Percentiles rank a stretch among this genome's conserved stretches.
Conservation (phyloP, 2,329 filamentous ascomycete species). For the Fusarium nematophilum region DNA sequence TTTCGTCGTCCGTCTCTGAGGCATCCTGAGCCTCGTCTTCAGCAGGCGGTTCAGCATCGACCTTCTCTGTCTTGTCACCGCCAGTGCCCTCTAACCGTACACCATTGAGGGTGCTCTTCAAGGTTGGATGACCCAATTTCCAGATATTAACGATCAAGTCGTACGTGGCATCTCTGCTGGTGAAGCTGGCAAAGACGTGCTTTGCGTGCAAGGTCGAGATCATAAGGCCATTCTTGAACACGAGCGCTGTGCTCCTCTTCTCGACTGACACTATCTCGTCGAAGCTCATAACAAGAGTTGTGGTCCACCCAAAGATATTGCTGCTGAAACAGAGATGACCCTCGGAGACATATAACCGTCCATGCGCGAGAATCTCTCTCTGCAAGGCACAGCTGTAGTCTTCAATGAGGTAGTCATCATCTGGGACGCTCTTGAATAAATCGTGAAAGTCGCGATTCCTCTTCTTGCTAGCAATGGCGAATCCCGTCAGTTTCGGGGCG, state of each 20-base stretch:
- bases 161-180: conserved; percentile 94
- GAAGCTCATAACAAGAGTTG: conserved; percentile 96
- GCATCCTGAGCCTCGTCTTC: conserved; percentile 60
- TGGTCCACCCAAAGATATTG: conserved; percentile 98
- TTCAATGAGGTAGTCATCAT: conserved; percentile 97
- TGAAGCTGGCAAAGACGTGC: conserved; percentile 94
- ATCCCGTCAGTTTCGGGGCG: conserved; percentile 86
- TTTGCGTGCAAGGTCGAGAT: conserved; percentile 96
- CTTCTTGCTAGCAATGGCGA: conserved; percentile 95
- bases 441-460: conserved; percentile 95
- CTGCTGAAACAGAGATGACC: conserved; percentile 98
- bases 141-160: conserved; percentile 98
- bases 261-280: conserved; percentile 97
- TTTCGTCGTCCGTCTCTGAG: conserved; percentile 69
- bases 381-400: conserved; percentile 98
- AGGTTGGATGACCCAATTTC: conserved; percentile 93
- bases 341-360: conserved; percentile 94
- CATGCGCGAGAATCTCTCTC: conserved; percentile 93
- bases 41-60: conserved; percentile 61
- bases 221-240: conserved; percentile 98
- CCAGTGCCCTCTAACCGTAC: conserved; percentile 83
- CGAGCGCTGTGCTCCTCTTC: conserved; percentile 92
- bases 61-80: conserved; percentile 92
- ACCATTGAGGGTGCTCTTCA: conserved; percentile 92
- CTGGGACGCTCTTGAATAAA: conserved; percentile 94